Evolutionary conservation across 2,329 filamentous ascomycete species (phyloP).

Genomic region (Herpotrichia juniperi): DNA sequence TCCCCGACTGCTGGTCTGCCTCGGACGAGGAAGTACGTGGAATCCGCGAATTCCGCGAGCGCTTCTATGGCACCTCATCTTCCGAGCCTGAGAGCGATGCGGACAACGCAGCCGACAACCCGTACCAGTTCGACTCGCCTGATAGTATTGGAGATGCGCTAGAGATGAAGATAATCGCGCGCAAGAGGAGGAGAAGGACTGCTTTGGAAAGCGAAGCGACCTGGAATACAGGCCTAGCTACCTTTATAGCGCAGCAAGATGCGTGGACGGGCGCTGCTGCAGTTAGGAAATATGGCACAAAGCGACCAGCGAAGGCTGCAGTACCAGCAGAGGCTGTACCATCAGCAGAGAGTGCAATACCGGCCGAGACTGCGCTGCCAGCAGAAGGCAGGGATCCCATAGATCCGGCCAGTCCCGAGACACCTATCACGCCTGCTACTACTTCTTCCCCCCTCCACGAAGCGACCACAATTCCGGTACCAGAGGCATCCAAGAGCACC

Average conservation of each 20-base stretch:
- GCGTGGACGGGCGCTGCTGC: slow-evolving; percentile 78
- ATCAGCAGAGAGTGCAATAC: not conserved
- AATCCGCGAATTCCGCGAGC: slow-evolving; percentile 48
- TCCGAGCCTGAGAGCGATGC: slow-evolving; percentile 31
- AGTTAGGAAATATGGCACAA: slow-evolving; percentile 50
- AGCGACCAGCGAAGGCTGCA: slow-evolving; percentile 1
- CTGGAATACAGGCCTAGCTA: slow-evolving; percentile 84
- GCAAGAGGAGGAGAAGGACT: slow-evolving; percentile 46
- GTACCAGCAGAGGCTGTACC: not conserved
- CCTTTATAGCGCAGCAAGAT: slow-evolving; percentile 77
- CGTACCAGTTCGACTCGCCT: slow-evolving; percentile 53
- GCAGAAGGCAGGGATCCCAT: not conserved
- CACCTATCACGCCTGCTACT: not conserved
- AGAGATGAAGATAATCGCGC: slow-evolving; percentile 29
- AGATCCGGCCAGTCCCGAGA: not conserved
- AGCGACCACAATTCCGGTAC: not conserved
- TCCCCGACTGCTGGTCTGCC: slow-evolving; percentile 38
- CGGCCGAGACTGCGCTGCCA: not conserved
- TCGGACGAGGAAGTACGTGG: slow-evolving; percentile 41
- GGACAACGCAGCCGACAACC: slow-evolving; percentile 13
- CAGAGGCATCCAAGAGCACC: slow-evolving; percentile 17
- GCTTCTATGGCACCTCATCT: slow-evolving; percentile 47
- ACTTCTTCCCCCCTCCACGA: not conserved
- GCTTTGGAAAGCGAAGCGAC: slow-evolving; percentile 50
- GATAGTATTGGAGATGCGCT: slow-evolving; percentile 51